These are phyloP conservation scores for Uncinocarpus reesii DNA, from an alignment of 2,329 filamentous ascomycete species.

Conservation along the genomic window DNA sequence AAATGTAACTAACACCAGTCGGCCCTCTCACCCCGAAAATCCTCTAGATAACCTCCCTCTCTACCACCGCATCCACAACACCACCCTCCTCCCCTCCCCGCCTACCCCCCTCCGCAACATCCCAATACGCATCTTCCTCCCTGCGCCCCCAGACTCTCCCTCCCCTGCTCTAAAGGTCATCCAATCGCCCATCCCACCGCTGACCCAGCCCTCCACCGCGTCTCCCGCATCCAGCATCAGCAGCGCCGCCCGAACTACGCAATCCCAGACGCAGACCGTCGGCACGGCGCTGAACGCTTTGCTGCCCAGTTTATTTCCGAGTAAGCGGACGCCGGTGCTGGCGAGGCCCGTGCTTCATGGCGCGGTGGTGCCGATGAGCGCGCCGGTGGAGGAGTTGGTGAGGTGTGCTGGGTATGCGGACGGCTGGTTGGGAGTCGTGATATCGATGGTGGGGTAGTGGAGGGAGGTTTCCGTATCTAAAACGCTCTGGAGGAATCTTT, in stretches of 20 bases:
- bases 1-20: no score
- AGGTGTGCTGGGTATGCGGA: constrained; percentile 77
- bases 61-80: constrained; percentile 64
- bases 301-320: constrained; percentile 76
- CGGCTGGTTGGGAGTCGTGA: constrained; percentile 77
- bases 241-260: constrained; percentile 16
- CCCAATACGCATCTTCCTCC: constrained; percentile 81
- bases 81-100: constrained; percentile 58
- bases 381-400: constrained; percentile 73
- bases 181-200: constrained; percentile 59
- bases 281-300: constrained; percentile 66
- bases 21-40: no score
- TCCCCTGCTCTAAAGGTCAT: constrained; percentile 52
- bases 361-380: constrained; percentile 65
- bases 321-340: constrained; percentile 69
- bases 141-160: constrained; percentile 48
- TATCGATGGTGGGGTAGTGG: constrained; percentile 47
- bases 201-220: constrained; percentile 25
- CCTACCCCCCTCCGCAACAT: constrained; percentile 67
- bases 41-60: constrained; percentile 57
- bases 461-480: background rate
- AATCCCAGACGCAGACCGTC: constrained; percentile 53
- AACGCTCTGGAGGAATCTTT: background rate
- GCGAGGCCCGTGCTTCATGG: constrained; percentile 82
- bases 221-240: constrained; percentile 16